Base-by-base conservation (phyloP, 1,284 basidiomycete species). In the Xerocomus nothofagi region DNA sequence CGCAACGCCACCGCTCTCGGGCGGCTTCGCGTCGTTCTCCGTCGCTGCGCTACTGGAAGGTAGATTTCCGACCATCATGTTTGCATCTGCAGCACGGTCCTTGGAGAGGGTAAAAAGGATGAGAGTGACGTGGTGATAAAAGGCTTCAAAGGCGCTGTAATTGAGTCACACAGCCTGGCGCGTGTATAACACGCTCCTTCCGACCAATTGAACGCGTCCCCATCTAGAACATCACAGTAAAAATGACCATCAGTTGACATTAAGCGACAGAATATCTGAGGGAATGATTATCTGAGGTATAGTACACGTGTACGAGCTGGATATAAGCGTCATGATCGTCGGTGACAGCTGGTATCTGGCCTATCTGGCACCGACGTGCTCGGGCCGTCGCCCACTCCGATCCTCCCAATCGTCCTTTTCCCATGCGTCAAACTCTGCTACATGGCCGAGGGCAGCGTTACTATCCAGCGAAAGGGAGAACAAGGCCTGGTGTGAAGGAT, bases 391-490 rank as follows among this genome's bases (percentile, higher is more conserved):
- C 2, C 71, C 75, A 12, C 72, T 75, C 77, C 74, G 76, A 14
- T 75, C 71, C 11, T 71, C 76, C 86, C 86, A 83, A 61, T 84
- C 76, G 39, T 73, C 73, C 27, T 86, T 76, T 39, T 80, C 75
- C 79, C 83, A 78, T 44, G 78, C 65, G 42, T 77, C 71, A 47
- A 55, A 51, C 24, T 47, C 47, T 18, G 39, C 27, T 12, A 12
- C 73, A 65, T 77, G 79, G 79, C 40, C 73, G 69, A 36, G 15
- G 8, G 12, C 14, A 10, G 15, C 31, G n/a, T 12, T 30, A 31
- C 17, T 10, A 14, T 44, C 58, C 7, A 29, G 40, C n/a, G 45
- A 49, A 11, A 8, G 47, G 2, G 50, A 49, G 8, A 53, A 12
- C 29, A 49, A 11, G 15, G 47, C 24, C 8, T 39, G 56, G 38